A percentile compares a stretch with the other conserved stretches of the same genome.
Conservation (phyloP, 2,329 filamentous ascomycete genomes). For the Colletotrichum graminicola region DNA sequence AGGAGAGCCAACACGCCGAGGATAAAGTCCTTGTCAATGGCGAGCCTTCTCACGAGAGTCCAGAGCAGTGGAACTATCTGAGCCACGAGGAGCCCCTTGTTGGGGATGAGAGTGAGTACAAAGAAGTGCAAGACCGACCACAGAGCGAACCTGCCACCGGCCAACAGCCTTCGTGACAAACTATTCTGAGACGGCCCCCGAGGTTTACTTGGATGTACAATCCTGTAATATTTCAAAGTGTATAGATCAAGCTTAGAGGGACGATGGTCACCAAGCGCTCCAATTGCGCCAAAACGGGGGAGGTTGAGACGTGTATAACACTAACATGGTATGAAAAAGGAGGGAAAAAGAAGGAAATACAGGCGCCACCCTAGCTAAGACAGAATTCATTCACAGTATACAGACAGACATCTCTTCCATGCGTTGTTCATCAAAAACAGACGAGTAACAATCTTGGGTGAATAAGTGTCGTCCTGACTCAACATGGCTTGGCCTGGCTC, state of each 20-base stretch:
- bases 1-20: conserved; percentile 41
- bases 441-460: neutral
- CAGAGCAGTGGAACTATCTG: conserved; percentile 51
- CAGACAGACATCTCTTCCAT: neutral
- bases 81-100: conserved; percentile 53
- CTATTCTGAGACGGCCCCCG: neutral
- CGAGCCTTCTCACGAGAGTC: conserved; percentile 42
- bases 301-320: neutral
- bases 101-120: conserved; percentile 31
- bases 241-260: neutral
- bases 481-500: neutral
- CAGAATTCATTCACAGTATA: neutral
- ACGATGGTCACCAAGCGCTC: neutral
- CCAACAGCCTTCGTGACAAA: neutral
- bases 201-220: neutral
- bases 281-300: neutral
- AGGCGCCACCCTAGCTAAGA: neutral
- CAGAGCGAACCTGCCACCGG: neutral
- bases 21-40: conserved; percentile 39
- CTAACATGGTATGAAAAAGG: neutral
- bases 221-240: neutral
- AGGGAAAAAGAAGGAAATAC: neutral
- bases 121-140: conserved; percentile 20
- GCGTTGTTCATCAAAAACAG: neutral
- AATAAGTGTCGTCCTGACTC: neutral